A percentile compares a stretch with the other conserved stretches of the same genome.
These are phyloP conservation scores for Ophiocordyceps australis DNA, from an alignment of 2,329 filamentous ascomycete genomes.

Conservation along the genomic window DNA sequence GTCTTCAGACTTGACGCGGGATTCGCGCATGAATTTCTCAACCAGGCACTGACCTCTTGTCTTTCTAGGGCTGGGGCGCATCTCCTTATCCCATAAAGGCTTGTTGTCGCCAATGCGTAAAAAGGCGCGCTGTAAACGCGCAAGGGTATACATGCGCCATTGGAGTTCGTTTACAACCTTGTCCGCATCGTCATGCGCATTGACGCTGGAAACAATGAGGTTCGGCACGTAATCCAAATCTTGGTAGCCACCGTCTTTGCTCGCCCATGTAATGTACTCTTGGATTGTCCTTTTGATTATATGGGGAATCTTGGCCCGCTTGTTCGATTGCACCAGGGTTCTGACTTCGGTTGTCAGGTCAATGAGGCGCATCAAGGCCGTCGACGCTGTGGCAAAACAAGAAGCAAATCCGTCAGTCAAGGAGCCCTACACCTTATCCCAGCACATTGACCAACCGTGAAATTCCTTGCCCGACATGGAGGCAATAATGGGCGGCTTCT, in stretches of 20 bases:
- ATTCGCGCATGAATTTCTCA: slow-evolving; percentile 2
- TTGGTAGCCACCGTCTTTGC: slow-evolving; percentile 19
- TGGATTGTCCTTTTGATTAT: slow-evolving; percentile 16
- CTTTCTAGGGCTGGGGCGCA: slow-evolving; percentile 1
- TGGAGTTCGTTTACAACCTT: slow-evolving; percentile 17
- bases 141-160: slow-evolving; percentile 15
- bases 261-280: slow-evolving; percentile 19
- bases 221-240: slow-evolving; percentile 18
- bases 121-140: slow-evolving; percentile 16
- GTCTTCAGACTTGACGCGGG: neutral
- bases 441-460: slow-evolving; percentile 14
- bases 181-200: slow-evolving; percentile 9
- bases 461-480: slow-evolving; percentile 16
- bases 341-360: slow-evolving; percentile 18
- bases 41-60: neutral
- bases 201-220: slow-evolving; percentile 16
- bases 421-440: too few relatives aligned
- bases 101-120: slow-evolving; percentile 10
- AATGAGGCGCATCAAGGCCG: slow-evolving; percentile 17
- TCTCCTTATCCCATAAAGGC: slow-evolving; percentile 13
- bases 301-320: slow-evolving; percentile 10
- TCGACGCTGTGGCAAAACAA: too few relatives aligned
- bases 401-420: too few relatives aligned
- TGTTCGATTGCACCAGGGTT: slow-evolving; percentile 15
- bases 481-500: slow-evolving; percentile 17